Base-by-base conservation (phyloP, 1,284 basidiomycete genomes). In the Boletus sp. region DNA sequence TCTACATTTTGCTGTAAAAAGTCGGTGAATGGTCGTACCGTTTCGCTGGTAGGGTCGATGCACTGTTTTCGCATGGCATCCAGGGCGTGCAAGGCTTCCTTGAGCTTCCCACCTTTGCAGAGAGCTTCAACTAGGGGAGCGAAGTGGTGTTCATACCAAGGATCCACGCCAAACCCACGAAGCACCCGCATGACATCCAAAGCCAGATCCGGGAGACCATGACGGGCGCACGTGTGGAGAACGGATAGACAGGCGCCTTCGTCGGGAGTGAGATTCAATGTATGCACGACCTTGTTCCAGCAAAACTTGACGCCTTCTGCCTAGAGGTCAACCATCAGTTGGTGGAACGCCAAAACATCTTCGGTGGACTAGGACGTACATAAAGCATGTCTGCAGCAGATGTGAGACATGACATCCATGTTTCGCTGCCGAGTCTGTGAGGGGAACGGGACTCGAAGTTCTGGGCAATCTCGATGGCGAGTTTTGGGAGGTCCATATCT, bases 221-320 rank as follows among this genome's bases (percentile, higher is more conserved):
- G 73, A 10, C 88, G 81, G 17, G 78, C 88, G 13, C 87, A 88
- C 1, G 84, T 80, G 54, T 85, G 74, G 19, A 93, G 76, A 10
- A 91, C 79, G 26, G 77, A 70, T 13, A 84, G 59, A 56, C 85
- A 84, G 14, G 84, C 65, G 0, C 89, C 89, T 71, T 92, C 88
- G 56, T 88, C 84, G 0, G 86, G 88, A 1, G 72, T 68, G 41
- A 84, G 61, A 38, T 72, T 70, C 30, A 78, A 63, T 17, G 75
- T 71, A 8, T 74, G 60, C 3, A 83, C 78, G 22, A 80, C 72
- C 32, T 75, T 75, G 8, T 75, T 57, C 91, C 90, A 94, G 34
- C 78, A 80, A 41, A 65, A 61, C 29, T 72, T 52, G 4, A 85
- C 80, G 9, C 88, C 90, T 6, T 87, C 80, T 19, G 73, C 68